Evolutionary conservation across 192 early-diverging fungal genomes (phyloP), one percentile per base, ranked within the genome.

Genomic region (Phycomyces blakesleeanus): DNA sequence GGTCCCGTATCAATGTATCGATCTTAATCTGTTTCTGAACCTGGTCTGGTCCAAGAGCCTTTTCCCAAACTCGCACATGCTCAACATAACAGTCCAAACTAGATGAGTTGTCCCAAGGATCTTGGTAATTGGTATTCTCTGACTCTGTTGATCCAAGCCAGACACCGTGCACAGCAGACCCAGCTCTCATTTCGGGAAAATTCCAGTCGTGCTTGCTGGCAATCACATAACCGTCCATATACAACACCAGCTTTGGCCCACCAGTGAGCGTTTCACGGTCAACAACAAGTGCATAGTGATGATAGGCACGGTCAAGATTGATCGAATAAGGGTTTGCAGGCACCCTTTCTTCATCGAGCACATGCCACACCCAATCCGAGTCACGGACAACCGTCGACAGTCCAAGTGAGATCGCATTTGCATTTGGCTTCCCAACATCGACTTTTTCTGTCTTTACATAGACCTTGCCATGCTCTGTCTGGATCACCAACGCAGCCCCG

Each of bases 101-200:
- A 39, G 50, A 27, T 22, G 51, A 38, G 16, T 54, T 67, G 9
- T 76, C 69, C 74, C 74, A 76, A 24, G 55, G 20, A 27, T 67
- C 69, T 51, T 71, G 69, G 38, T 71, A 71, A 12, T 68, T 57
- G 38, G 14, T 50, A 51, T 55, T 51, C 42, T 67, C 64, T 26
- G 74, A 69, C 42, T 71, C 74, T 16, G 66, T 29, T 2, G 64
- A 61, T 0, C 74, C 74, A 26, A 76, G 55, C 74, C 74, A 76
- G 1, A 76, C 8, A 14, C 74, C 69, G 0, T 57, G 60, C 14
- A 76, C 26, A 3, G 51, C 21, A 24, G 40, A 21, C 11, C 57
- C 59, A n/a, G 57, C 64, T 34, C 62, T 55, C 22, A 16, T 27
- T 6, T 53, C 26, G 1, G 69, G 68, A 10, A 53, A 44, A 3